Base-by-base conservation (phyloP, 2,329 filamentous ascomycete species). In the Pestalotiopsis sp. region DNA sequence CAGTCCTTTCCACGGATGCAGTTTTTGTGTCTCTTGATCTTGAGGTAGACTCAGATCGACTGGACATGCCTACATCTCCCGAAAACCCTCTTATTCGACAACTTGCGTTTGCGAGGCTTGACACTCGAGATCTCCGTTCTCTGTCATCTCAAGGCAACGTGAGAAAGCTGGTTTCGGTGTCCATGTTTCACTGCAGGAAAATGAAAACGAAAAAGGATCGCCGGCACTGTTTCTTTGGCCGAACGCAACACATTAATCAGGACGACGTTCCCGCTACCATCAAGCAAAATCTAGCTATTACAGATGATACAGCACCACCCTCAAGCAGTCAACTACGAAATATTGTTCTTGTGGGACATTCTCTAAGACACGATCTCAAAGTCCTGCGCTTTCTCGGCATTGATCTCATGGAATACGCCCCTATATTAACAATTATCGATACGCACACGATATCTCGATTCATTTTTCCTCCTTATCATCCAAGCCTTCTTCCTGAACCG, bases 11-110 rank as follows among this genome's bases (percentile, higher is more conserved):
- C 17, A 27, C 39, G 13, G 68, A 67, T 41, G 68, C 65, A 17
- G 36, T 67, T 65, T 69, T 69, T 41, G 27, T 69, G 36, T 67
- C 65, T 31, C 27, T 69, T 4, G 68, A 61, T 61, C 45, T 69
- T 17, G 65, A 69, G 56, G 25, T 61, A 20, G 49, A 23, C 36
- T 56, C 14, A 38, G 25, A 65, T 39, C 61, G 45, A 62, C 7
- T n/a, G 2, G 20, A 31, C 11, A 17, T 31, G 59, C 59, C 12
- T 20, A 12, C 13, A 38, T 23, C 31, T 0, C 13, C 25, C 59
- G 31, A 31, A 62, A 31, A 7, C 0, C 59, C 31, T 39, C 20
- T 17, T 14, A 62, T 62, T 17, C 25, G 59, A 62, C 23, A 62
- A 20, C 11, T 62, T 39, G 59, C 25, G n/a, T 62, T 62, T 38